Base-by-base conservation (phyloP, 2,329 filamentous ascomycete genomes). In the Verruconis gallopava region DNA sequence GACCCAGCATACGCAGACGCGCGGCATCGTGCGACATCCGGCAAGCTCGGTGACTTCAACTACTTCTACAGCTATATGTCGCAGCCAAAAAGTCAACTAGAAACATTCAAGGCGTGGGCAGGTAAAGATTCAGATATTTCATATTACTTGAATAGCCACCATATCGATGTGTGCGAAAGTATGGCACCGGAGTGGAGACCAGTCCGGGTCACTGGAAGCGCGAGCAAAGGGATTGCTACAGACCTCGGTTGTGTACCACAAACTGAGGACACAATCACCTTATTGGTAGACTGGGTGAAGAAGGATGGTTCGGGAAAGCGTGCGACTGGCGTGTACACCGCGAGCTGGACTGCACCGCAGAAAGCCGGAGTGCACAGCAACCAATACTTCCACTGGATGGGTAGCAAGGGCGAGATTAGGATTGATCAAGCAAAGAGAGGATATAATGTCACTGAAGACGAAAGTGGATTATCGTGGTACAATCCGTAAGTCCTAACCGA, bases 61-160 rank as follows among this genome's bases (percentile, higher is more conserved):
- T 95, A 95, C 71, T 95, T 93, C 61, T 95, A 94, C 72, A 81
- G 76, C 53, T 95, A 95, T 73, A 93, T 94, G 86, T 85, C 79
- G 38, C 86, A 94, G 69, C 83, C 81, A 46, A 93, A 93, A 66
- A 85, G 73, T 39, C 86, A 93, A 65, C 74, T 94, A 37, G 83
- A 93, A 69, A 94, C 86, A 1, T 94, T 94, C 77, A 88, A 85
- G 63, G 81, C 85, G 3, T 94, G 86, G 86, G 88, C 88, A 0
- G 88, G 88, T 48, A 77, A 80, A 53, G 86, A 94, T 52, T 88
- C 81, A 21, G 89, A 95, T 61, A 95, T 95, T 53, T 88, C 81
- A 6, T 95, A 95, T 69, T 95, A 95, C 64, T 75, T 95, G 50
- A 95, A 95, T 72, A 85, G 79, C 49, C 88, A 95, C 66, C 89